A percentile compares a stretch with the other conserved stretches of the same genome.
These are phyloP conservation scores for Kluyveromyces aestuarii DNA, from an alignment of 805 yeast genomes.

Conservation along the genomic window DNA sequence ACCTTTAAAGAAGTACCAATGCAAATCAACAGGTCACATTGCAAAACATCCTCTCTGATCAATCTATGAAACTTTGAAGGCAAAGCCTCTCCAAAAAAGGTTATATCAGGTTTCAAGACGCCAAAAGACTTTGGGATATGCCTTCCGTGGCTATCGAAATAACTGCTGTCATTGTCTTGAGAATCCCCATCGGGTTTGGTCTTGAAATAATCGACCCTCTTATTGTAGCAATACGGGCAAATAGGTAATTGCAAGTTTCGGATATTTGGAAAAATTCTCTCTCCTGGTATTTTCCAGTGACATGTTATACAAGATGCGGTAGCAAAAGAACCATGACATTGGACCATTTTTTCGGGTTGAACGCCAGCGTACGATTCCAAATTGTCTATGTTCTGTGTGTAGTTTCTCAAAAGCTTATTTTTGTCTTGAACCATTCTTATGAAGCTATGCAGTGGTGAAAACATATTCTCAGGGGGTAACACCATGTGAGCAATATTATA, in stretches of 20 bases:
- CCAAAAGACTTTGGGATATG: constrained; percentile 46
- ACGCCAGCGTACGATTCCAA: constrained; percentile 78
- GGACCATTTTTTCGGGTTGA: constrained; percentile 55
- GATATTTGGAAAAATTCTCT: constrained; percentile 50
- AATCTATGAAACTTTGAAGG: constrained; percentile 60
- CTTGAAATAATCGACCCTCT: constrained; percentile 30
- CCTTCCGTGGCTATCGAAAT: background rate
- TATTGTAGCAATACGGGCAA: constrained; percentile 57
- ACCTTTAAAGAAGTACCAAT: constrained; percentile 89
- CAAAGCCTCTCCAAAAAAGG: constrained; percentile 81
- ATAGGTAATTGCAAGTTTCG: constrained; percentile 52
- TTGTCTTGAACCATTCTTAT: constrained; percentile 65
- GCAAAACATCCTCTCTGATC: constrained; percentile 47
- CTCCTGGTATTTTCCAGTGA: constrained; percentile 56
- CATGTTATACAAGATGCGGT: constrained; percentile 80
- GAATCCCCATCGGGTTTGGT: constrained; percentile 9
- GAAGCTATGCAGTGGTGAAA: constrained; percentile 75
- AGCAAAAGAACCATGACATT: constrained; percentile 91
- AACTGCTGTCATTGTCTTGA: constrained; percentile 3
- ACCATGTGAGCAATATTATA: constrained; percentile 82
- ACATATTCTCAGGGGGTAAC: constrained; percentile 59
- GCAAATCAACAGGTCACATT: constrained; percentile 73
- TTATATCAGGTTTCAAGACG: constrained; percentile 86
- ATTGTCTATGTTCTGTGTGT: constrained; percentile 88
- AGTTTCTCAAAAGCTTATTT: constrained; percentile 70